A percentile compares a stretch with the other conserved stretches of the same genome.
phyloP scores from a whole-genome alignment of 345 rosid species.

The Raphanus sativus region DNA sequence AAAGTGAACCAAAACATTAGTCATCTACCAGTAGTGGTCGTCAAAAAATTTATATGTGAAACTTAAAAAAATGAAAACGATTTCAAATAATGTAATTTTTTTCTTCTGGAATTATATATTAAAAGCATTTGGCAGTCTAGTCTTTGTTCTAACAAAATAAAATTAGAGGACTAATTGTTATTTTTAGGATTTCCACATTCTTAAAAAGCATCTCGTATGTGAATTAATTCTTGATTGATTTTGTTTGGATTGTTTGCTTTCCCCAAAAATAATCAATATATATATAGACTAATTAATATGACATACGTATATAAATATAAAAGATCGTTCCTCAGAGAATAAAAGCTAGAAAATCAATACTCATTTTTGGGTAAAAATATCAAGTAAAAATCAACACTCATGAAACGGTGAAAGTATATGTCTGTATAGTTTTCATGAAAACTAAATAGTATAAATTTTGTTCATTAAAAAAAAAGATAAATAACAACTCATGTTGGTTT shows the following conservation, averaged over 20 bases:
- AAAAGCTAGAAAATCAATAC: not conserved
- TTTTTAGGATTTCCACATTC: not conserved
- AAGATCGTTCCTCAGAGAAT: not conserved
- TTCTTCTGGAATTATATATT: not conserved
- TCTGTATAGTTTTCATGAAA: not conserved
- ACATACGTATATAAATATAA: not conserved
- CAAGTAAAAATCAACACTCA: not conserved
- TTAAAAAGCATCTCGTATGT: not conserved
- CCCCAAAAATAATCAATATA: not conserved
- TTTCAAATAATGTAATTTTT: not conserved
- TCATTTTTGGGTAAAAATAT: too few species aligned
- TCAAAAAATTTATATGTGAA: not conserved
- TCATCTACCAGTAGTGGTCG: not conserved
- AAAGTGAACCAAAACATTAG: conserved; percentile 4
- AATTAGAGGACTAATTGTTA: not conserved
- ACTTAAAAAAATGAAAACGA: not conserved
- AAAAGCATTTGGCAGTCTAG: not conserved
- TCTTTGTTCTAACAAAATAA: conserved; percentile 3
- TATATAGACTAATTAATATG: not conserved
- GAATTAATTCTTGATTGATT: not conserved
- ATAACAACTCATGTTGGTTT: conserved; percentile 21
- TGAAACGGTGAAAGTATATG: not conserved
- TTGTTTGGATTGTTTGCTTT: not conserved
- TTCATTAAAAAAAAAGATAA: not conserved
- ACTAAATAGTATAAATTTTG: not conserved